Percentiles rank a stretch among this genome's conserved stretches.
phyloP scores from a whole-genome alignment of 2,329 filamentous ascomycete genomes.

The Aspergillus sp. region DNA sequence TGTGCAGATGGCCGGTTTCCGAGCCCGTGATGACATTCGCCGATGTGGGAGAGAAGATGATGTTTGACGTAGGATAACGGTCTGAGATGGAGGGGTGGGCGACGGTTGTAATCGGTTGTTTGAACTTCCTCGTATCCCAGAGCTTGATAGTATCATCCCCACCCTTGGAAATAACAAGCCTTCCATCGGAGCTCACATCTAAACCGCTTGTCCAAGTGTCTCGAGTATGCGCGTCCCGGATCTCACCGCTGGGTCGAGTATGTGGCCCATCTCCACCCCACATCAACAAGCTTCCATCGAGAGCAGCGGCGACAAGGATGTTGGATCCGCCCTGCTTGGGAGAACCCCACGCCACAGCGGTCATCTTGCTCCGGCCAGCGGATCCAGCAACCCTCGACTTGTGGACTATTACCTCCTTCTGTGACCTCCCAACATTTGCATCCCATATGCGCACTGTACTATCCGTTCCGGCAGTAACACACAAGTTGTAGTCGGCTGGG shows the following conservation, averaged over 20 bases:
- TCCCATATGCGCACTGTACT: slow-evolving; percentile 97
- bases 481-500: slow-evolving; percentile 76
- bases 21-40: slow-evolving; percentile 87
- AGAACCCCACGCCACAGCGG: slow-evolving; percentile 79
- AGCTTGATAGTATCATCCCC: slow-evolving; percentile 91
- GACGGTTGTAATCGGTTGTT: slow-evolving; percentile 74
- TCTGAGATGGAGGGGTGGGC: slow-evolving; percentile 76
- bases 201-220: slow-evolving; percentile 90
- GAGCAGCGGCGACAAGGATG: slow-evolving; percentile 72
- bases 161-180: slow-evolving; percentile 84
- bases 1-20: slow-evolving; percentile 77
- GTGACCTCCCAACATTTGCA: slow-evolving; percentile 80
- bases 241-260: slow-evolving; percentile 73
- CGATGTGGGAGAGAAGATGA: slow-evolving; percentile 80
- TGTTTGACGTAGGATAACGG: slow-evolving; percentile 79
- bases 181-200: slow-evolving; percentile 84
- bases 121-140: slow-evolving; percentile 97
- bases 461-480: slow-evolving; percentile 88
- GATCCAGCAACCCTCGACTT: slow-evolving; percentile 86
- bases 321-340: slow-evolving; percentile 72
- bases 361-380: slow-evolving; percentile 90
- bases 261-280: slow-evolving; percentile 88
- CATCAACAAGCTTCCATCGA: slow-evolving; percentile 88
- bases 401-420: slow-evolving; percentile 92
- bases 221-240: slow-evolving; percentile 73